Conservation (phyloP, 352 stramenopile genomes). For the Phytophthora quininea region DNA sequence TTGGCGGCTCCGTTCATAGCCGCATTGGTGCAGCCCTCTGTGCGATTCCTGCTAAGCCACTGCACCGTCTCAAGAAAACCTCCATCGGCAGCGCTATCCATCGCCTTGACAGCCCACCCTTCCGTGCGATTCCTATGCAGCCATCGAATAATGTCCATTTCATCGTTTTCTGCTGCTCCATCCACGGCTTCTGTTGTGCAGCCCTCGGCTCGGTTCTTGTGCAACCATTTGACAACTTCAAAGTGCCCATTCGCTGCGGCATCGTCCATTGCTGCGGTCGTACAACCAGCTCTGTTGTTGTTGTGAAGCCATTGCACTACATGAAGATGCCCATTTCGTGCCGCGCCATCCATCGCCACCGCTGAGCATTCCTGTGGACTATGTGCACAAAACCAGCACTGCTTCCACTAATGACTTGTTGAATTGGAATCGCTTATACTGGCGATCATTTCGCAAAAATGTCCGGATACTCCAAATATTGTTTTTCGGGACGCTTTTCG, state of each 20-base stretch:
- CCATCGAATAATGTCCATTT: neutral
- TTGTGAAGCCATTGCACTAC: neutral
- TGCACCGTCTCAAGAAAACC: no score
- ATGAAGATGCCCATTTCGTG: neutral
- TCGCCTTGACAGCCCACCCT: neutral
- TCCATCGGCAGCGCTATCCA: neutral
- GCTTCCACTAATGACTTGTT: no score
- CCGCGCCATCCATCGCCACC: neutral
- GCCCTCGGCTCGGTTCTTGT: neutral
- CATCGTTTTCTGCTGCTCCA: neutral
- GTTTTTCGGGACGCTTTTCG: no score
- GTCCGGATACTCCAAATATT: no score
- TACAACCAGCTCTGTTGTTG: neutral
- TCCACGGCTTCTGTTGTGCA: neutral
- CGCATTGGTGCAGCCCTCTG: neutral
- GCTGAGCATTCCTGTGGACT: no score
- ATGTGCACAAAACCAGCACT: no score
- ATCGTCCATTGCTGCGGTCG: neutral
- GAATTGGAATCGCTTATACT: no score
- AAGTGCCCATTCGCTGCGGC: neutral
- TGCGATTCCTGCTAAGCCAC: neutral
- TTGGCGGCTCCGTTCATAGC: neutral
- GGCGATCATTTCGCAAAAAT: no score
- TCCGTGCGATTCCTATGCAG: neutral
- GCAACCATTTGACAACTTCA: neutral